A percentile compares a stretch with the other conserved stretches of the same genome.
Conservation (phyloP, 176 grass and related monocot species). For the Elaeis guineensis region DNA sequence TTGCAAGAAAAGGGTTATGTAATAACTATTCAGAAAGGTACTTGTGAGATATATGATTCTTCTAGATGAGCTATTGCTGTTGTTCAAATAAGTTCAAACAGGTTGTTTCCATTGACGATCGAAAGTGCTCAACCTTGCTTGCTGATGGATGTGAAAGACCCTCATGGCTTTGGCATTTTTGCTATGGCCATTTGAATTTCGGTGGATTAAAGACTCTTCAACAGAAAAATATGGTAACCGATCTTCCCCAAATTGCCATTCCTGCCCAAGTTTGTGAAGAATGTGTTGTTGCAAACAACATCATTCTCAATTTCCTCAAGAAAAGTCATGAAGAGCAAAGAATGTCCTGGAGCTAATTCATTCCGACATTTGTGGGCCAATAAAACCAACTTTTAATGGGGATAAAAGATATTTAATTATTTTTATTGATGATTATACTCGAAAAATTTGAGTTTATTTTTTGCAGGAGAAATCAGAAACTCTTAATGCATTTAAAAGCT, state of each 20-base stretch:
- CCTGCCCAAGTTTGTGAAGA: neutral
- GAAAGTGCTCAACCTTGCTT: neutral
- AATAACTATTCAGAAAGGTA: neutral
- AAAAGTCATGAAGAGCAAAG: too few relatives aligned
- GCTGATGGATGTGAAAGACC: neutral
- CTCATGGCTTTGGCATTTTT: neutral
- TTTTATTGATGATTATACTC: neutral
- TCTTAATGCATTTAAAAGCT: too few relatives aligned
- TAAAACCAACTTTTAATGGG: too few relatives aligned
- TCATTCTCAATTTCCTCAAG: too few relatives aligned
- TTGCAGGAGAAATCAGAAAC: neutral
- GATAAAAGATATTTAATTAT: neutral
- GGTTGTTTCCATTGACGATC: neutral
- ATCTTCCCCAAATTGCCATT: neutral
- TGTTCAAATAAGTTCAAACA: too few relatives aligned
- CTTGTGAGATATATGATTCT: neutral
- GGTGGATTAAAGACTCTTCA: neutral
- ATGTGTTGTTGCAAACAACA: conserved; percentile 8
- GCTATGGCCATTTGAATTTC: conserved; percentile 6
- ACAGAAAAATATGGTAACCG: neutral
- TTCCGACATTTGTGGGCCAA: too few relatives aligned
- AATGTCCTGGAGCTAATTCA: neutral
- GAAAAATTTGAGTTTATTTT: neutral
- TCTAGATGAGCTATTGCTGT: neutral
- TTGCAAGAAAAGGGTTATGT: neutral